Evolutionary conservation across 208 protist species (phyloP).

Genomic region (Leishmania mexicana): DNA sequence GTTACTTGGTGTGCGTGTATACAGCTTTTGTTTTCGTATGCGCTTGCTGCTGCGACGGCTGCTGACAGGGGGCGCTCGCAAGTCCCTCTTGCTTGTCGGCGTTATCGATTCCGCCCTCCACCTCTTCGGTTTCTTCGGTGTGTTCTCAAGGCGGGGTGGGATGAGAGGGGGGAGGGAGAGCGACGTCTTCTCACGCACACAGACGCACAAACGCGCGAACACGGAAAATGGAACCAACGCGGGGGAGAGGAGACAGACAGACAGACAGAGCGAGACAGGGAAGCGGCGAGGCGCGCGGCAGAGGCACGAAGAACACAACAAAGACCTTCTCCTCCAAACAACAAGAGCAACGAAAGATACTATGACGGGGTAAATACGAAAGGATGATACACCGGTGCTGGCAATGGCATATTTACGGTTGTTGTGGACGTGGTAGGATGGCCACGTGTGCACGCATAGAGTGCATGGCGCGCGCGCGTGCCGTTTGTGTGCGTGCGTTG

Average conservation of each 20-base stretch:
- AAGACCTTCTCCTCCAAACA: neutral
- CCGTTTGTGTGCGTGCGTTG: neutral
- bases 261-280: neutral
- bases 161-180: neutral
- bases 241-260: neutral
- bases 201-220: neutral
- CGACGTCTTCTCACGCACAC: neutral
- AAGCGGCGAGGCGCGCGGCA: neutral
- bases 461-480: neutral
- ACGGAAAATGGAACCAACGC: neutral
- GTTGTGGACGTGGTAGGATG: neutral
- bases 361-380: slow-evolving; percentile 19
- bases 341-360: neutral
- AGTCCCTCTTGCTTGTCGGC: no score
- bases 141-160: no score
- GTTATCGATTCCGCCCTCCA: no score
- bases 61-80: no score
- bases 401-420: neutral
- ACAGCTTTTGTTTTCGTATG: neutral
- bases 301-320: neutral
- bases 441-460: neutral
- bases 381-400: neutral
- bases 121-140: no score
- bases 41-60: no score
- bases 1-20: neutral